Base-by-base conservation (phyloP, 768 basidiomycete genomes). In the Podaxis rugospora region DNA sequence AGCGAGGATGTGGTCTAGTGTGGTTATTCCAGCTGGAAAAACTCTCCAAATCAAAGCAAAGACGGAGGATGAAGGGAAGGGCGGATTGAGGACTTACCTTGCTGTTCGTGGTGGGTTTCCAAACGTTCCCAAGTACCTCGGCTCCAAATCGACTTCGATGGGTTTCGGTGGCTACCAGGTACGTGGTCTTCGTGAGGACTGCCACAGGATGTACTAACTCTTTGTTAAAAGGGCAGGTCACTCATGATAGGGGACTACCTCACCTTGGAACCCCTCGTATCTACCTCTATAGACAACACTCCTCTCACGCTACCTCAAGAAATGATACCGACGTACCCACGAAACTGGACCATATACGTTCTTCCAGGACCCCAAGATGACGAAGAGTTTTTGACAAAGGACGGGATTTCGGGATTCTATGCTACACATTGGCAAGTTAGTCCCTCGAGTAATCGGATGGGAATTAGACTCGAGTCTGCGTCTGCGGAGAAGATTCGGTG, bases 341-440 rank as follows among this genome's bases (percentile, higher is more conserved):
- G 68, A 1, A 68, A 82, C 25, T 86, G 85, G 83, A 69, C 71
- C 0, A 66, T 90, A 4, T 70, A 81, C 50, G 83, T 83, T 47
- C 76, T 90, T 13, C 65, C 83, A 1, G 88, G 88, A 0, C 88
- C 88, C 0, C 85, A 88, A 18, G 86, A 81, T 59, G 84, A 87
- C 58, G 73, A 76, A 3, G 79, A 80, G 52, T 89, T 82, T 65
- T 64, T 88, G 14, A 82, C 80, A 0, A 27, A 70, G 0, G 72
- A 77, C 6, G 87, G 86, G 16, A 77, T 80, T 28, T 55, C 68
- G 0, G 64, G 66, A 5, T 86, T 89, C 63, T 88, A 88, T 65
- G 69, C 69, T 0, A 81, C 83, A 0, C 65, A 63, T 1, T 88
- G 83, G 84, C 73, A 68, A 0, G 75, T 88, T 39, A 83, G 83